A percentile compares a stretch with the other conserved stretches of the same genome.
These are phyloP conservation scores for Auricularia auricula-judae DNA, from an alignment of 768 basidiomycete species.

Conservation along the genomic window DNA sequence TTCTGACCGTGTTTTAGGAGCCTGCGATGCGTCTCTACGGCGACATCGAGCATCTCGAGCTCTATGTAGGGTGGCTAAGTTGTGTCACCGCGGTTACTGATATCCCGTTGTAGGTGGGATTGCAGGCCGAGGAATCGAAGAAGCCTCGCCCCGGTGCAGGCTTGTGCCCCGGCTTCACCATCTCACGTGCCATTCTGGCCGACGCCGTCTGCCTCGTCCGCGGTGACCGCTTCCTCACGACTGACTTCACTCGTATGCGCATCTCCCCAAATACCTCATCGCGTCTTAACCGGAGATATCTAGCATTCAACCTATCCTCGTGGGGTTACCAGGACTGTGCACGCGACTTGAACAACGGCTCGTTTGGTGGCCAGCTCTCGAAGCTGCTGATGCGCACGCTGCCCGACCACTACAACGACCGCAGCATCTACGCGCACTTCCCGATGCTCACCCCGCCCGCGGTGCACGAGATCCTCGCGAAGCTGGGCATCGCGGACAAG, in stretches of 20 bases:
- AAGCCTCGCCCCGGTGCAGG: constrained; percentile 69
- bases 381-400: constrained; percentile 58
- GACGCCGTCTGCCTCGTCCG: constrained; percentile 82
- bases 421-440: constrained; percentile 77
- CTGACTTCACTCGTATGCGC: constrained; percentile 53
- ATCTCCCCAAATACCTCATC: not conserved
- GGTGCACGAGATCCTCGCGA: constrained; percentile 49
- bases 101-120: constrained; percentile 30
- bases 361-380: constrained; percentile 27
- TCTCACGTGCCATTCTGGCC: constrained; percentile 74
- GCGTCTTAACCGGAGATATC: not conserved
- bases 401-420: constrained; percentile 54
- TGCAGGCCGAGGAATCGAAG: constrained; percentile 37
- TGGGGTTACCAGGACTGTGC: constrained; percentile 84
- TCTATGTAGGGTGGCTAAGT: constrained; percentile 15
- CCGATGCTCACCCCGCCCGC: constrained; percentile 70
- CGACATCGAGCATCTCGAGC: constrained; percentile 62
- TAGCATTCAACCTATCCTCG: constrained; percentile 57
- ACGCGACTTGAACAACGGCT: constrained; percentile 56
- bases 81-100: too few species aligned
- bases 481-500: constrained; percentile 39
- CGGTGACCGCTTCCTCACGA: constrained; percentile 73
- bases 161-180: constrained; percentile 81
- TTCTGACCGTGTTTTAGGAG: constrained; percentile 10
- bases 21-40: constrained; percentile 67